Evolutionary conservation across 495 filamentous ascomycete species (phyloP).

Genomic region (Niebla homalea): DNA sequence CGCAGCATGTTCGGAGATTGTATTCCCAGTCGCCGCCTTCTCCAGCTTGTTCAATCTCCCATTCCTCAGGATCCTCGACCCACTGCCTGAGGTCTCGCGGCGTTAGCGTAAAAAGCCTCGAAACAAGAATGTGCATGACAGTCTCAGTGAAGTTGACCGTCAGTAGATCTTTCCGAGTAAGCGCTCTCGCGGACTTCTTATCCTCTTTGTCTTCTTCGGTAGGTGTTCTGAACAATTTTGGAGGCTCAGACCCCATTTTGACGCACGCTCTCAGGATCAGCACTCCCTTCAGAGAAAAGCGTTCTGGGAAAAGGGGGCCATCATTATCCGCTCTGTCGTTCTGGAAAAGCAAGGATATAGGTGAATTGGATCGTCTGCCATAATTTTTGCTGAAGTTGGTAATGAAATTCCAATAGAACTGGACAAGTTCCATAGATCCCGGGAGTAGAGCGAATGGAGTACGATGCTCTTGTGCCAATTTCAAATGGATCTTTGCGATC

Average conservation of each 20-base stretch:
- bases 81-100: slow-evolving; percentile 73
- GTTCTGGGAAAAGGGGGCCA: slow-evolving; percentile 51
- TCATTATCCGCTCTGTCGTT: slow-evolving; percentile 35
- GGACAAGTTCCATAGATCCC: slow-evolving; percentile 58
- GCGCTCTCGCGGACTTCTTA: slow-evolving; percentile 46
- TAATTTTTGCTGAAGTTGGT: slow-evolving; percentile 61
- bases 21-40: slow-evolving; percentile 74
- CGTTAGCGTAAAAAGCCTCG: slow-evolving; percentile 80
- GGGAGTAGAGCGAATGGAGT: slow-evolving; percentile 71
- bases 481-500: slow-evolving; percentile 78
- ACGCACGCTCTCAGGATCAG: slow-evolving; percentile 72
- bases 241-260: slow-evolving; percentile 67
- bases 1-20: slow-evolving; percentile 75
- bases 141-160: slow-evolving; percentile 59
- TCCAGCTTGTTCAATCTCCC: slow-evolving; percentile 47
- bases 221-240: slow-evolving; percentile 69
- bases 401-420: slow-evolving; percentile 72
- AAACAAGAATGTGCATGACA: slow-evolving; percentile 71
- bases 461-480: slow-evolving; percentile 64
- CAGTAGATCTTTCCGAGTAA: slow-evolving; percentile 58
- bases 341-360: slow-evolving; percentile 34
- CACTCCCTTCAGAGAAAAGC: slow-evolving; percentile 65
- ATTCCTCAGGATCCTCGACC: slow-evolving; percentile 86
- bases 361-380: slow-evolving; percentile 29
- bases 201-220: slow-evolving; percentile 53